Evolutionary conservation across 2,329 filamentous ascomycete species (phyloP), one percentile per base, ranked within the genome.

Genomic region (Aphanoascus verrucosus): DNA sequence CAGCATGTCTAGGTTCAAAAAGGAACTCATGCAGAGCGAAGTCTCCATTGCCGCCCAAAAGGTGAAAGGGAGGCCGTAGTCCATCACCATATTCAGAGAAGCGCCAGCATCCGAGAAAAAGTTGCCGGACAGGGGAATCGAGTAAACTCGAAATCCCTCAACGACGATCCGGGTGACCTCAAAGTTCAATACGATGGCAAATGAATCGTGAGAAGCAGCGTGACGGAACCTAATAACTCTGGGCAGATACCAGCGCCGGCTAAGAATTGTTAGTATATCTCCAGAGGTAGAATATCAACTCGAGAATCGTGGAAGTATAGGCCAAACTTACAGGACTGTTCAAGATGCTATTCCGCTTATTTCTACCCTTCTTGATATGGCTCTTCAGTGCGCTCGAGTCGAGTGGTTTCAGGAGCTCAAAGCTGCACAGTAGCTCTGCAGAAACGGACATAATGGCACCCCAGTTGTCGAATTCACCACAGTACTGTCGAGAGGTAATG

Each of bases 391-490:
- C 91, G 63, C 87, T 94, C 11, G 90, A 96, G 70, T 98, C 93
- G 45, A 98, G 78, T 6, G 93, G 93, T 70, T 98, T 98, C 56
- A 98, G 78, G 14, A 98, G 77, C 71, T 98, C 93, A 65, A 98
- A 98, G 67, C 90, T 96, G 73, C 93, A 98, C 1, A 98, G 80
- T 50, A 98, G 73, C 69, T 97, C 93, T 12, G 81, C 82, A 1
- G 89, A 96, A 19, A 98, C 93, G 1, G 91, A 95, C 93, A 98
- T 98, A 60, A 97, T 90, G 12, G 93, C 93, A 17, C 93, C 93
- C 88, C 93, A 97, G 59, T 98, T 98, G 67, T 98, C 93, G 61
- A 98, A 98, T 69, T 98, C 93, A 60, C 93, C 93, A 64, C 93
- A 98, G 66, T 98, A 97, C 87, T 94, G 37, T n/a, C 40, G 44